phyloP scores from a whole-genome alignment of 2,329 filamentous ascomycete species.

The Calonectria pauciramosa region DNA sequence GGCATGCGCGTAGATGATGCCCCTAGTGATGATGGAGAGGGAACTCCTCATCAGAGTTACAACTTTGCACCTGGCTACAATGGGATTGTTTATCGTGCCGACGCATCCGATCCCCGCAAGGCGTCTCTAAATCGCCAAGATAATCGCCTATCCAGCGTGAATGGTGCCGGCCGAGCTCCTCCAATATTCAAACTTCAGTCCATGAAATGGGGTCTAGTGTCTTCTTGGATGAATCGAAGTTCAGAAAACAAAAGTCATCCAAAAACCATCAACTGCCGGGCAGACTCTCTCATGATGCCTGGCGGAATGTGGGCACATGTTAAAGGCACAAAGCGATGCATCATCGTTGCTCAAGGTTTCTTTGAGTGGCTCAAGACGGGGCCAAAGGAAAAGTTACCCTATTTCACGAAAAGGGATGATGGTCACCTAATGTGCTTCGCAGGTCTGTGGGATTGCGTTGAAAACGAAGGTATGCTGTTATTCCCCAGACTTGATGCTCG shows the following conservation, averaged over 20 bases:
- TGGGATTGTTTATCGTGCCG: slow-evolving; percentile 88
- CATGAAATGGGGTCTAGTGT: slow-evolving; percentile 97
- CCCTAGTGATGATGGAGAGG: slow-evolving; percentile 77
- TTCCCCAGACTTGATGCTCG: neutral
- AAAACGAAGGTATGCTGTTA: slow-evolving; percentile 75
- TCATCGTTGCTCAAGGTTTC: slow-evolving; percentile 92
- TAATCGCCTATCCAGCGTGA: neutral
- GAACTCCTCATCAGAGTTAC: slow-evolving; percentile 78
- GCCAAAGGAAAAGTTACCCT: slow-evolving; percentile 83
- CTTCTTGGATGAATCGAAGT: slow-evolving; percentile 91
- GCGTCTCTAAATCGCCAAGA: neutral
- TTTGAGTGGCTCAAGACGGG: slow-evolving; percentile 94
- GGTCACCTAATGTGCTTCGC: slow-evolving; percentile 89
- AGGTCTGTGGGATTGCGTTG: slow-evolving; percentile 90
- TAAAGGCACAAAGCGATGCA: slow-evolving; percentile 90
- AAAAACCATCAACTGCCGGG: slow-evolving; percentile 95
- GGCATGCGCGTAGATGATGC: slow-evolving; percentile 80
- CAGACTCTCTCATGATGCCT: slow-evolving; percentile 83
- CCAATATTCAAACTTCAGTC: slow-evolving; percentile 85
- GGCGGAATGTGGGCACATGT: slow-evolving; percentile 92
- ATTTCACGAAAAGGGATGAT: slow-evolving; percentile 87
- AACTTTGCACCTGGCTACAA: slow-evolving; percentile 93
- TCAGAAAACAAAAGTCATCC: slow-evolving; percentile 83
- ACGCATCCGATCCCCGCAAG: slow-evolving; percentile 71
- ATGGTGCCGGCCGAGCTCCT: slow-evolving; percentile 19